Evolutionary conservation across 805 yeast genomes (phyloP).

Genomic region (Sungouiella blattae): DNA sequence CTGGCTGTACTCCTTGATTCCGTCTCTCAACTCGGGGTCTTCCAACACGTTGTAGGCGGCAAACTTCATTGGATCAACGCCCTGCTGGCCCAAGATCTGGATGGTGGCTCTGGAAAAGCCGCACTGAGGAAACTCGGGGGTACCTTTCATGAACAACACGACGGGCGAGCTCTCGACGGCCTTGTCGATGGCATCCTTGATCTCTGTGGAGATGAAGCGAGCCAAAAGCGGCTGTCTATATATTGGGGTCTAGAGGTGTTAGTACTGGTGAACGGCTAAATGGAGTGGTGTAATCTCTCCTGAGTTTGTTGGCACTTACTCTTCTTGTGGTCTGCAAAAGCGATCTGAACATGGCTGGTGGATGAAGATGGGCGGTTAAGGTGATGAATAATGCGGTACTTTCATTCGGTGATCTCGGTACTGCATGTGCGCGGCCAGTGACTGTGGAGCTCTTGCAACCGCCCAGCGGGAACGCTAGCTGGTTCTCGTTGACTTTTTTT

Average conservation of each 20-base stretch:
- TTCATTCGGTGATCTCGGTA: background rate
- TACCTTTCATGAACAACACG: constrained; percentile 96
- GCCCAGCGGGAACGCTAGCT: too few relatives aligned
- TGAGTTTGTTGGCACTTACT: too few relatives aligned
- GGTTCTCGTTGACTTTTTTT: too few relatives aligned
- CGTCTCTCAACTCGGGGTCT: constrained; percentile 89
- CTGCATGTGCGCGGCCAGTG: background rate
- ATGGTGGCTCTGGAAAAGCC: constrained; percentile 96
- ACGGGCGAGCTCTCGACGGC: constrained; percentile 91
- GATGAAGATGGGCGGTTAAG: background rate
- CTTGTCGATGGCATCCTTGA: constrained; percentile 75
- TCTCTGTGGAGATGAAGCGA: constrained; percentile 69
- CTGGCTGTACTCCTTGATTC: constrained; percentile 89
- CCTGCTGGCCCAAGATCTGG: constrained; percentile 90
- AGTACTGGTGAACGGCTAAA: too few relatives aligned
- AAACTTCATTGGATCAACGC: constrained; percentile 93
- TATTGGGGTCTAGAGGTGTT: background rate
- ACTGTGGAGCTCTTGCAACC: too few relatives aligned
- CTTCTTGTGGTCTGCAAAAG: background rate
- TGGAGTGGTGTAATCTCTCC: too few relatives aligned
- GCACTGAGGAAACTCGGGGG: constrained; percentile 96
- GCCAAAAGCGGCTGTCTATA: constrained; percentile 1
- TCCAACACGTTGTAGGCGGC: constrained; percentile 97
- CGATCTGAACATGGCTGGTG: background rate
- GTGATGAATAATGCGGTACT: background rate